Percentiles rank a stretch among this genome's conserved stretches.
phyloP scores from a whole-genome alignment of 768 basidiomycete genomes.

The Holtermanniella nyarrowii region DNA sequence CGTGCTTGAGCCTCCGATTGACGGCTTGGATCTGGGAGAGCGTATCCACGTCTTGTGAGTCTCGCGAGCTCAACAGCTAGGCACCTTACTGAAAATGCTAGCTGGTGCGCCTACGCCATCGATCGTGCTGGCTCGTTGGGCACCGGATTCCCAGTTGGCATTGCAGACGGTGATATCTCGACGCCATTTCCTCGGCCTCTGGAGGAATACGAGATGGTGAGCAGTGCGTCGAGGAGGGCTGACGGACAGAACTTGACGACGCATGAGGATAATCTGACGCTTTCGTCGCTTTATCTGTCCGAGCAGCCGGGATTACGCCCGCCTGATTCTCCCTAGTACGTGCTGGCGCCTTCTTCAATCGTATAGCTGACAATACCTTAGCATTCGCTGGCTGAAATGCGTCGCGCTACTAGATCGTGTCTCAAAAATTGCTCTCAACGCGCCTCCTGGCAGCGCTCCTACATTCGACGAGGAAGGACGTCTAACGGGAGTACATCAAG shows the following conservation, averaged over 20 bases:
- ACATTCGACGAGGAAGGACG: too few relatives aligned
- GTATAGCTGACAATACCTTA: neutral
- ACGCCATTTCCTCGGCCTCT: slow-evolving; percentile 31
- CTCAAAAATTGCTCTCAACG: slow-evolving; percentile 24
- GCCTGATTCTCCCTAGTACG: slow-evolving; percentile 23
- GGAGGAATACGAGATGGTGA: slow-evolving; percentile 23
- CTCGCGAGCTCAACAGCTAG: neutral
- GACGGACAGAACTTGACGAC: slow-evolving; percentile 18
- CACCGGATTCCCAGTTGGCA: slow-evolving; percentile 21
- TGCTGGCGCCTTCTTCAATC: neutral
- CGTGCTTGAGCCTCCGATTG: slow-evolving; percentile 27
- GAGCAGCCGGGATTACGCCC: slow-evolving; percentile 5
- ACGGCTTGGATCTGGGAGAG: slow-evolving; percentile 29
- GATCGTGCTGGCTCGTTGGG: slow-evolving; percentile 21
- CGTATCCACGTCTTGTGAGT: slow-evolving; percentile 31
- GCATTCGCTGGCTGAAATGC: slow-evolving; percentile 22
- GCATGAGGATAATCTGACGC: slow-evolving; percentile 18
- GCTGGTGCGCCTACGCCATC: slow-evolving; percentile 26
- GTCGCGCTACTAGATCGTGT: slow-evolving; percentile 23
- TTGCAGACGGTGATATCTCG: slow-evolving; percentile 26
- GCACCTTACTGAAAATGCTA: neutral
- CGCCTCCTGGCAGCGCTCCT: neutral
- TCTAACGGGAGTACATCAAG: slow-evolving; percentile 11
- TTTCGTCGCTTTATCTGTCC: slow-evolving; percentile 21
- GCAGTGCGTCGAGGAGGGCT: neutral